Evolutionary conservation across 805 yeast genomes (phyloP).

Genomic region (Ogataea nonfermentans): DNA sequence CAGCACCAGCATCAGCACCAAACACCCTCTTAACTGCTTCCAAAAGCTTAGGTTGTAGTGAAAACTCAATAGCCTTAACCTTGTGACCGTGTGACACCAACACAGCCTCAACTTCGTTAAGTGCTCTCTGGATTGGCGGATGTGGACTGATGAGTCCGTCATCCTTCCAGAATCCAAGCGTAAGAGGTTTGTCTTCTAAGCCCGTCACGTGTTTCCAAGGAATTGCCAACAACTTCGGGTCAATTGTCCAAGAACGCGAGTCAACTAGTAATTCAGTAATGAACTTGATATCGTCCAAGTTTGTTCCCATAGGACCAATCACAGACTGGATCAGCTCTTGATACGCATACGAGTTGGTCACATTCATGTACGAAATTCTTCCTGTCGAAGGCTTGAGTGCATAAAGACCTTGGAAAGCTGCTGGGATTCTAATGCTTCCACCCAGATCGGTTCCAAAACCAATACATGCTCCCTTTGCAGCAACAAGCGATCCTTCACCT

Average conservation of each 20-base stretch:
- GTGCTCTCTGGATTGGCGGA: conserved; percentile 51
- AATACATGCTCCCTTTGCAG: conserved; percentile 31
- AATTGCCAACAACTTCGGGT: conserved; percentile 48
- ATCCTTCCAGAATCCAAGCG: conserved; percentile 44
- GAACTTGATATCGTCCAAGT: conserved; percentile 34
- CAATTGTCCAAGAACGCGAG: conserved; percentile 45
- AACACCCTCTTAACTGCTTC: conserved; percentile 34
- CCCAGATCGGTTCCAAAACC: conserved; percentile 43
- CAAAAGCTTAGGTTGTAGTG: conserved; percentile 32
- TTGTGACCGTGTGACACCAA: conserved; percentile 42
- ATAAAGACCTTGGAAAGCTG: conserved; percentile 32
- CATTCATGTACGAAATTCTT: conserved; percentile 34
- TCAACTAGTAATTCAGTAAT: conserved; percentile 39
- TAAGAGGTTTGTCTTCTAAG: conserved; percentile 30
- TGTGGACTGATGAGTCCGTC: conserved; percentile 50
- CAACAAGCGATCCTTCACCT: conserved; percentile 42
- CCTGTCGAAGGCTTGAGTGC: conserved; percentile 36
- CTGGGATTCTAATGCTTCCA: conserved; percentile 38
- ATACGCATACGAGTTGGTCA: conserved; percentile 33
- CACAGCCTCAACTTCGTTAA: conserved; percentile 24
- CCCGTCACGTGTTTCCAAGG: conserved; percentile 40
- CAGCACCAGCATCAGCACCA: conserved; percentile 42
- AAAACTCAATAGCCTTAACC: conserved; percentile 48
- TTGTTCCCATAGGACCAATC: conserved; percentile 34
- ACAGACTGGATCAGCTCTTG: conserved; percentile 35